phyloP scores from a whole-genome alignment of 2,329 filamentous ascomycete species.

The Cercospora berteroae region DNA sequence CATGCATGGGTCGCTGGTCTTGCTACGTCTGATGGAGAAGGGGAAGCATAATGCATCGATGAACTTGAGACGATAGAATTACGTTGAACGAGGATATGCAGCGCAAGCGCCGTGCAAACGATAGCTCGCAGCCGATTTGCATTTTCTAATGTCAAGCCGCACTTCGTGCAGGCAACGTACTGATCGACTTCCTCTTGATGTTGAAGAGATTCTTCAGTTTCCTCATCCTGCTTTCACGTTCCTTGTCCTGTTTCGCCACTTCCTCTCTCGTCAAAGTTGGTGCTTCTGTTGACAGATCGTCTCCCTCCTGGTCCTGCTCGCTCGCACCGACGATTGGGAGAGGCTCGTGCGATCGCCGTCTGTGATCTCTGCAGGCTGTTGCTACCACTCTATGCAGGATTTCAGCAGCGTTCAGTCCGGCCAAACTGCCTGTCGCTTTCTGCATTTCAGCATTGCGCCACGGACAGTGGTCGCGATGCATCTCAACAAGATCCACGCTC shows the following conservation, averaged over 20 bases:
- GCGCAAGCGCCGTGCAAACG: not conserved
- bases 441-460: conserved; percentile 39
- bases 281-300: conserved; percentile 2
- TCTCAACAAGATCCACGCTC: conserved; percentile 32
- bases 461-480: conserved; percentile 41
- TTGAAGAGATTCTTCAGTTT: conserved; percentile 39
- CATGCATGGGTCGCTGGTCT: not conserved
- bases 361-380: conserved; percentile 35
- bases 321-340: conserved; percentile 5
- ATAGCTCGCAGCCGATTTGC: not conserved
- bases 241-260: conserved; percentile 35
- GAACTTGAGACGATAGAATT: not conserved
- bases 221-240: conserved; percentile 35
- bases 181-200: conserved; percentile 32
- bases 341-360: conserved; percentile 29
- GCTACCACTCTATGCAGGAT: conserved; percentile 36
- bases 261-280: conserved; percentile 31
- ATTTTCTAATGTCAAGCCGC: conserved; percentile 1
- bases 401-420: conserved; percentile 34
- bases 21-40: not conserved
- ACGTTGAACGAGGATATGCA: not conserved
- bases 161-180: conserved; percentile 11
- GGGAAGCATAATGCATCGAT: not conserved
- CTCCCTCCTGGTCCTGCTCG: conserved; percentile 8
- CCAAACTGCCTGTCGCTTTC: conserved; percentile 35